Conservation (phyloP, 495 filamentous ascomycete species). For the Penicillium salamii region DNA sequence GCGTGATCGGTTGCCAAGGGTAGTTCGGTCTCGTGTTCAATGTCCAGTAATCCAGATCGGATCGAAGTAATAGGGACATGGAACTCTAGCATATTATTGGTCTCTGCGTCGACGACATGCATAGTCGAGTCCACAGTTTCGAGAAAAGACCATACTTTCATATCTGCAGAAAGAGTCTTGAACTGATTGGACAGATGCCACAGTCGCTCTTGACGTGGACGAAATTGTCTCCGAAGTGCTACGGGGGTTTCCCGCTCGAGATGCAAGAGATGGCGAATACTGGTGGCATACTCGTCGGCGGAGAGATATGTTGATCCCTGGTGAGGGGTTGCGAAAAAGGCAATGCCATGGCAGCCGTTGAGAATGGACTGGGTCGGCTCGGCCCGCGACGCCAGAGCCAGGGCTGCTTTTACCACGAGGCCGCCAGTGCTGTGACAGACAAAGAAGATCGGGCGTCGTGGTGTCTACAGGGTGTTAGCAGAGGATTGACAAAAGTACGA, state of each 20-base stretch:
- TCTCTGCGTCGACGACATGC: conserved; percentile 38
- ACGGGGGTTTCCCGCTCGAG: conserved; percentile 51
- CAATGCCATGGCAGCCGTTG: conserved; percentile 58
- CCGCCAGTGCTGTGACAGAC: conserved; percentile 66
- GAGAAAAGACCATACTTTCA: conserved; percentile 66
- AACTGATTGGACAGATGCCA: conserved; percentile 54
- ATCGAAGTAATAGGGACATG: conserved; percentile 62
- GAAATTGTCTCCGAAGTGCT: conserved; percentile 48
- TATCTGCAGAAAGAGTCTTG: conserved; percentile 55
- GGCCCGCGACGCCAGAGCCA: conserved; percentile 46
- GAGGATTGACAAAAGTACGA: background rate
- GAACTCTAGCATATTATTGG: conserved; percentile 30
- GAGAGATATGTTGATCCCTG: conserved; percentile 65
- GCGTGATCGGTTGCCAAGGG: conserved; percentile 58
- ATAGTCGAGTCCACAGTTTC: conserved; percentile 62
- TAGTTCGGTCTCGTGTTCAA: conserved; percentile 55
- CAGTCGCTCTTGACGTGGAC: conserved; percentile 45
- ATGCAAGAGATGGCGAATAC: conserved; percentile 52
- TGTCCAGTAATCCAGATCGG: conserved; percentile 54
- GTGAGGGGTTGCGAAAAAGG: conserved; percentile 60
- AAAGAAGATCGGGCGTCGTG: conserved; percentile 55
- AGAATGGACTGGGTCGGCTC: conserved; percentile 41
- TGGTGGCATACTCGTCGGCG: conserved; percentile 51
- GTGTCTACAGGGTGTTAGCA: conserved; percentile 10
- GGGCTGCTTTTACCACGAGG: conserved; percentile 55